phyloP scores from a whole-genome alignment of 768 basidiomycete species.

The Trametes villosa region DNA sequence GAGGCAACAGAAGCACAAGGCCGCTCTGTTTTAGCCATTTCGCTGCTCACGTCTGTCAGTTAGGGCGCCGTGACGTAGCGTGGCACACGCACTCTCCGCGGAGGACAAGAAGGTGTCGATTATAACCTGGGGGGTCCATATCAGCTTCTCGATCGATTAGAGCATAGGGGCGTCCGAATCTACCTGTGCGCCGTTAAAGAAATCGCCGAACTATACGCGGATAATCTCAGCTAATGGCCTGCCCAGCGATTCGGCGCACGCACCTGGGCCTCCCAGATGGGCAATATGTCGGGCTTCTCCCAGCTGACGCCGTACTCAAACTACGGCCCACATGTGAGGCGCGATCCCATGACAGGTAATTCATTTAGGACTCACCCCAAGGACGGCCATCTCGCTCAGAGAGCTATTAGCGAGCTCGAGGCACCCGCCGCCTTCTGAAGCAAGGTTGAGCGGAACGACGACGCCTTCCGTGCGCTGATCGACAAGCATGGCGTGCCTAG shows the following conservation, averaged over 20 bases:
- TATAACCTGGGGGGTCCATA: constrained; percentile 55
- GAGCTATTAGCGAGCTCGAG: constrained; percentile 91
- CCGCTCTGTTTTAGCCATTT: constrained; percentile 96
- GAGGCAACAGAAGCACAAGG: constrained; percentile 82
- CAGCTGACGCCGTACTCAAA: constrained; percentile 93
- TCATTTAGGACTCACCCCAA: constrained; percentile 60
- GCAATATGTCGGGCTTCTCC: constrained; percentile 79
- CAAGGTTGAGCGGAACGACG: constrained; percentile 80
- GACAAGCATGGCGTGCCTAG: constrained; percentile 87
- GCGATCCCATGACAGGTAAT: constrained; percentile 7
- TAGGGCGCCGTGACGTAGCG: constrained; percentile 1
- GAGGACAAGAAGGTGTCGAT: constrained; percentile 90
- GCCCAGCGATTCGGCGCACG: constrained; percentile 11
- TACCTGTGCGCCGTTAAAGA: constrained; percentile 87
- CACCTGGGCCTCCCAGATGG: constrained; percentile 94
- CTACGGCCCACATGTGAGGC: constrained; percentile 38
- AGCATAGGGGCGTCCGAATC: constrained; percentile 6
- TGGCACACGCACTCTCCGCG: constrained; percentile 67
- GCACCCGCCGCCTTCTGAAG: constrained; percentile 61
- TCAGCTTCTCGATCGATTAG: constrained; percentile 8
- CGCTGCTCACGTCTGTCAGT: constrained; percentile 47
- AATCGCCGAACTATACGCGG: constrained; percentile 78
- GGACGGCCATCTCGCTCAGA: constrained; percentile 86
- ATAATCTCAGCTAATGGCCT: constrained; percentile 4
- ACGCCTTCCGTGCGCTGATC: constrained; percentile 84